phyloP scores from a whole-genome alignment of 1,284 basidiomycete genomes.

The Leccinum subspadiceum region DNA sequence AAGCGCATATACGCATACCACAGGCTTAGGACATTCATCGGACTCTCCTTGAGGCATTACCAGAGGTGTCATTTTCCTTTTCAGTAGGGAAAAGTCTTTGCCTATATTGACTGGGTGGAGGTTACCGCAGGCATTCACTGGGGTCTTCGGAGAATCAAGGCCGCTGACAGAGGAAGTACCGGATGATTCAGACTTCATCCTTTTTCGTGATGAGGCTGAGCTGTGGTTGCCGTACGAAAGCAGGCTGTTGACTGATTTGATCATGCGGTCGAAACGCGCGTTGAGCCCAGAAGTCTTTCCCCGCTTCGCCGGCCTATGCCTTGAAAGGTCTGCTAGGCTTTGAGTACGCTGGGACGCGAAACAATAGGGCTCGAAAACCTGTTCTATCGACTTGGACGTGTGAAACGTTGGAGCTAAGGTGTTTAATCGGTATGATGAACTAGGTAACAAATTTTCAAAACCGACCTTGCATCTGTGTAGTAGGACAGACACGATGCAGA shows the following conservation, averaged over 20 bases:
- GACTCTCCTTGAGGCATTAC: slow-evolving; percentile 9
- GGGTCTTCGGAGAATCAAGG: slow-evolving; percentile 42
- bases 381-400: slow-evolving; percentile 4
- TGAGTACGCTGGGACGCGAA: slow-evolving; percentile 2
- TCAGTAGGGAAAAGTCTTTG: slow-evolving; percentile 43
- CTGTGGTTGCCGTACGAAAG: slow-evolving; percentile 25
- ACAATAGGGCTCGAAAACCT: slow-evolving; percentile 17
- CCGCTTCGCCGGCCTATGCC: slow-evolving; percentile 37
- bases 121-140: slow-evolving; percentile 20
- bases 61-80: slow-evolving; percentile 32
- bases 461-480: slow-evolving; percentile 18
- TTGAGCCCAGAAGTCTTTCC: slow-evolving; percentile 53
- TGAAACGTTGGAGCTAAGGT: slow-evolving; percentile 3
- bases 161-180: slow-evolving; percentile 47
- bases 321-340: slow-evolving; percentile 10
- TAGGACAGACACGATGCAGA: slow-evolving; percentile 15
- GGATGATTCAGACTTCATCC: slow-evolving; percentile 34
- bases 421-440: background rate
- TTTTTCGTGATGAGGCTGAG: slow-evolving; percentile 27
- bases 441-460: background rate
- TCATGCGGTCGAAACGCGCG: slow-evolving; percentile 62
- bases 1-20: slow-evolving; percentile 36
- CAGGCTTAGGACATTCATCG: slow-evolving; percentile 10
- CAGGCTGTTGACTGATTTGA: slow-evolving; percentile 50
- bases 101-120: slow-evolving; percentile 37